Evolutionary conservation across 2,329 filamentous ascomycete genomes (phyloP).

Genomic region (Sporothrix pallida): DNA sequence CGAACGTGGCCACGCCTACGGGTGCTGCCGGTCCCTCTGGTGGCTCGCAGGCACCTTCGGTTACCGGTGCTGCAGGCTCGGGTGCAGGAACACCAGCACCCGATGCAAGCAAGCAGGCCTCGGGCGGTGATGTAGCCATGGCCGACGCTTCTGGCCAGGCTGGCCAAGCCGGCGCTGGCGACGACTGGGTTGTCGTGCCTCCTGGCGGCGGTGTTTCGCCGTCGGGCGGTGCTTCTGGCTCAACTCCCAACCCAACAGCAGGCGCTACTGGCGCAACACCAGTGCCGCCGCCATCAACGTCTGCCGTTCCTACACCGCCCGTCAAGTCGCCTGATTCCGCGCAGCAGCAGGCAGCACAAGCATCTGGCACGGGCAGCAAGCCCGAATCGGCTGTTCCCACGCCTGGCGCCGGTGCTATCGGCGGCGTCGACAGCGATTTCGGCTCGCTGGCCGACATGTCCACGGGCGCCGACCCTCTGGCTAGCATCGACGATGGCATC

Average conservation of each 20-base stretch:
- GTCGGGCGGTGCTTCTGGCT: conserved; percentile 23
- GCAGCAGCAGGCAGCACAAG: conserved; percentile 37
- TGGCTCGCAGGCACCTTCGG: background rate
- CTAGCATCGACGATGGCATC: conserved; percentile 71
- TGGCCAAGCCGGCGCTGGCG: conserved; percentile 51
- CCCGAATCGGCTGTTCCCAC: conserved; percentile 53
- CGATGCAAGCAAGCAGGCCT: conserved; percentile 38
- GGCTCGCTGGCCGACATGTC: conserved; percentile 69
- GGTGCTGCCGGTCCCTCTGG: conserved; percentile 54
- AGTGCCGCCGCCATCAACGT: conserved; percentile 20
- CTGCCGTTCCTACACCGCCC: background rate
- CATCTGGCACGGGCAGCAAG: conserved; percentile 43
- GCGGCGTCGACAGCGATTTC: conserved; percentile 57
- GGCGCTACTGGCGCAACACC: background rate
- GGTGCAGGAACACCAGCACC: conserved; percentile 45
- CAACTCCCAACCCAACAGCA: conserved; percentile 3
- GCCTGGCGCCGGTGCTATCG: conserved; percentile 46
- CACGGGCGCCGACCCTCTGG: conserved; percentile 71
- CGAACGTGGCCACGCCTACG: conserved; percentile 61
- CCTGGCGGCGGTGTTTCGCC: conserved; percentile 62
- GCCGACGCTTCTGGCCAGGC: conserved; percentile 51
- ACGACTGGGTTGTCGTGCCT: conserved; percentile 78
- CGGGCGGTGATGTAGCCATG: conserved; percentile 54
- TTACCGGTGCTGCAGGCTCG: background rate
- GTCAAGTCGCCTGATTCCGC: conserved; percentile 22